phyloP scores from a whole-genome alignment of 2,329 filamentous ascomycete species.

The Ophiostoma novo-ulmi region DNA sequence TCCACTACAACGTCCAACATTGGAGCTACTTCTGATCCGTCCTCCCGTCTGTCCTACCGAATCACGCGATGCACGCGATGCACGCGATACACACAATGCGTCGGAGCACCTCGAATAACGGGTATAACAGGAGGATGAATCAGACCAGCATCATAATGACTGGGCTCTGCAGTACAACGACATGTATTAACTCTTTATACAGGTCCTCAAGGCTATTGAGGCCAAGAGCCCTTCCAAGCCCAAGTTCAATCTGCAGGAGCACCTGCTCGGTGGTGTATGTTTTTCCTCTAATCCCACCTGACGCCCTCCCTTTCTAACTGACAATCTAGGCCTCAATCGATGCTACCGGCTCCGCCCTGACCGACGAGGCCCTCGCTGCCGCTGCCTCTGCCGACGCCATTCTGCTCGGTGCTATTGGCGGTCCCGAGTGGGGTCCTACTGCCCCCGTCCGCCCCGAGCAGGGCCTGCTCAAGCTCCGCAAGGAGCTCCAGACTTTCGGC shows the following conservation, averaged over 20 bases:
- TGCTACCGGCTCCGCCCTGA: conserved; percentile 69
- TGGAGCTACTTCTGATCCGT: neutral
- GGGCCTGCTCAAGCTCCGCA: conserved; percentile 83
- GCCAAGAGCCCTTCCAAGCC: conserved; percentile 60
- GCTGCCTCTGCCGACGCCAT: conserved; percentile 85
- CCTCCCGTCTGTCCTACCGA: neutral
- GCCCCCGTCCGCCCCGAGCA: conserved; percentile 78
- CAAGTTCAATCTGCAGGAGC: conserved; percentile 85
- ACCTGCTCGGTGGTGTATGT: conserved; percentile 86
- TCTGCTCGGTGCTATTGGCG: conserved; percentile 87
- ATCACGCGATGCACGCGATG: neutral
- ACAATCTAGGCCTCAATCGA: conserved; percentile 76
- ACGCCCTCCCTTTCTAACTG: neutral
- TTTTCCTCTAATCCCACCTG: neutral
- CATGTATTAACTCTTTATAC: conserved; percentile 19
- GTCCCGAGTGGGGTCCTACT: conserved; percentile 93
- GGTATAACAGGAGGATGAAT: neutral
- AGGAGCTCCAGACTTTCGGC: conserved; percentile 88
- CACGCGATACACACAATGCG: neutral
- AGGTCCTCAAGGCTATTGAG: conserved; percentile 78
- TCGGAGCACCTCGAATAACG: neutral
- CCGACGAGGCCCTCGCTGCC: conserved; percentile 73
- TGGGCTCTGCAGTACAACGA: neutral
- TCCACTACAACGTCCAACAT: neutral
- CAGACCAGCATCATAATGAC: neutral